phyloP scores from a whole-genome alignment of 352 stramenopile species.

The Pythium monospermum region DNA sequence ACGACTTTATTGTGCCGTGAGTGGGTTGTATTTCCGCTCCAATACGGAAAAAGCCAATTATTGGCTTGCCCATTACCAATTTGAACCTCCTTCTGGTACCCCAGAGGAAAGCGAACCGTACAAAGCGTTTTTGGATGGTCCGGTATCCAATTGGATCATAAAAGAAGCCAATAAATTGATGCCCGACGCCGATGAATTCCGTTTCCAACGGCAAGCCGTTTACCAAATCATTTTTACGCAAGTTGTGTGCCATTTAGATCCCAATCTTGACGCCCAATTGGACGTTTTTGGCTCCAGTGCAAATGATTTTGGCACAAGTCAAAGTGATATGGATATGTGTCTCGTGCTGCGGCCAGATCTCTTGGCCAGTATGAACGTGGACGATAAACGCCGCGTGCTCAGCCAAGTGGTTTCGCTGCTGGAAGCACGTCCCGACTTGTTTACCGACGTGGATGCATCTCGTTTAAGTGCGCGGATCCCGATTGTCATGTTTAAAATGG shows the following conservation, averaged over 20 bases:
- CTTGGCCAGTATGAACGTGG: constrained; percentile 20
- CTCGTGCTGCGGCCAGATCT: constrained; percentile 45
- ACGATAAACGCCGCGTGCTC: constrained; percentile 72
- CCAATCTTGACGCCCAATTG: constrained; percentile 36
- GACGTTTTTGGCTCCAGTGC: constrained; percentile 95
- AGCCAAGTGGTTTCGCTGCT: constrained; percentile 50
- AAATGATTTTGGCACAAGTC: constrained; percentile 95
- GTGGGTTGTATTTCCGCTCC: constrained; percentile 60
- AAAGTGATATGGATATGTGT: constrained; percentile 94
- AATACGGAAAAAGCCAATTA: constrained; percentile 37
- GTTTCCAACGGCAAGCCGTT: constrained; percentile 53
- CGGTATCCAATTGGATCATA: constrained; percentile 47
- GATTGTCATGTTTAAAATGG: constrained; percentile 96
- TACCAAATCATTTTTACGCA: constrained; percentile 60
- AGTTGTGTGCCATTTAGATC: constrained; percentile 48
- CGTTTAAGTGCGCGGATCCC: constrained; percentile 95
- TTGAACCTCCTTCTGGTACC: constrained; percentile 41
- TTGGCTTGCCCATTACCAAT: constrained; percentile 64
- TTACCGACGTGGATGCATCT: constrained; percentile 61
- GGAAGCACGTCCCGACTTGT: constrained; percentile 57
- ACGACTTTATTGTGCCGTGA: constrained; percentile 70
- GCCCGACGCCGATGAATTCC: constrained; percentile 56
- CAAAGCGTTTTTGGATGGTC: constrained; percentile 36
- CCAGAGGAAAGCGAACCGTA: constrained; percentile 23
- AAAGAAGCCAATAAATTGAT: constrained; percentile 51